Conservation (phyloP, 2,329 filamentous ascomycete genomes). For the Pseudogymnoascus verrucosus region DNA sequence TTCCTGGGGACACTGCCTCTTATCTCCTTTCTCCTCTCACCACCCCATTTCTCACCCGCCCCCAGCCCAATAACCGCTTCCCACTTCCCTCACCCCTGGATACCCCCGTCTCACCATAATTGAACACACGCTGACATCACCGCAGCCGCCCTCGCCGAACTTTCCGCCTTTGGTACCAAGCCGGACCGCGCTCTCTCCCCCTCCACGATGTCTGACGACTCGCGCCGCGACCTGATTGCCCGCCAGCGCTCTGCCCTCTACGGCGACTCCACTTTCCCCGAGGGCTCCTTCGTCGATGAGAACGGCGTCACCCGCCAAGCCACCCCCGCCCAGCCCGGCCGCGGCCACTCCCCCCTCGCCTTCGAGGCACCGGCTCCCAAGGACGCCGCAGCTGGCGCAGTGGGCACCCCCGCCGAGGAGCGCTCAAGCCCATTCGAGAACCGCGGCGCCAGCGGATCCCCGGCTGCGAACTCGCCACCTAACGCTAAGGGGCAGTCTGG, state of each 20-base stretch:
- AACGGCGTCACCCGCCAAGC: slow-evolving; percentile 53
- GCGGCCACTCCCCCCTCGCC: slow-evolving; percentile 71
- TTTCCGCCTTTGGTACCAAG: slow-evolving; percentile 61
- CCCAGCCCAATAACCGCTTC: not conserved
- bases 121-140: not conserved
- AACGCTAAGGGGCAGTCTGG: slow-evolving; percentile 49
- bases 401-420: slow-evolving; percentile 38
- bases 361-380: slow-evolving; percentile 45
- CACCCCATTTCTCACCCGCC: not conserved
- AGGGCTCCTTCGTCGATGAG: slow-evolving; percentile 61
- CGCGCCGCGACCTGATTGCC: slow-evolving; percentile 89
- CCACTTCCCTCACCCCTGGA: not conserved
- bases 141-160: slow-evolving; percentile 56
- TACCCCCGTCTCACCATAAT: not conserved
- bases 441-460: slow-evolving; percentile 72
- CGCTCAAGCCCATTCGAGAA: slow-evolving; percentile 52
- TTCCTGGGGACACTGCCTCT: not conserved
- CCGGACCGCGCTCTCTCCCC: slow-evolving; percentile 80
- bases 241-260: slow-evolving; percentile 94
- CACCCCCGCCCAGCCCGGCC: slow-evolving; percentile 58
- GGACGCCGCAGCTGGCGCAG: slow-evolving; percentile 40
- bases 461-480: slow-evolving; percentile 68
- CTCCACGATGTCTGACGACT: slow-evolving; percentile 81
- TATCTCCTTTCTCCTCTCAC: not conserved
- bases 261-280: slow-evolving; percentile 65